Evolutionary conservation across 768 basidiomycete genomes (phyloP), one percentile per base, ranked within the genome.

Genomic region (Phylloporus scabripes): DNA sequence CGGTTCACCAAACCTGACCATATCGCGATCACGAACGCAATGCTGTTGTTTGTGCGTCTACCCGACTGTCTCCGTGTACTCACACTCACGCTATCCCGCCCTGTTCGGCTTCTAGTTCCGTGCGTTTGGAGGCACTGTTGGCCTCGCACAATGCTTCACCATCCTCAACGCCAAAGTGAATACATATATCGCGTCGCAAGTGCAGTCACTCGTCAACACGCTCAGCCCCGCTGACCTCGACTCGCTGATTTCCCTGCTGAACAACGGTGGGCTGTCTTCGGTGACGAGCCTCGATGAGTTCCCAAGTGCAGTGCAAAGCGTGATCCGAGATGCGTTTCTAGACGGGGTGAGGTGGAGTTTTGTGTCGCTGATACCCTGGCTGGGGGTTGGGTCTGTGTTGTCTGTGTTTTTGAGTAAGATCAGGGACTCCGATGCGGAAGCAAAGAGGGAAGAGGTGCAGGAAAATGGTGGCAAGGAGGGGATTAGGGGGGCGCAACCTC

Each of bases 131-230:
- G 78, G 78, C 8, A 78, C 76, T 0, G 58, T 77, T 33, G 77
- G 79, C 20, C 71, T 80, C 33, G 76, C 79, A 0, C 79, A 80
- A 53, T 78, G 77, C 45, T 69, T 71, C 36, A 73, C 79, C 7
- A 64, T 80, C 18, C 68, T 79, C 46, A 70, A 70, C 52, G 61
- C 68, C 29, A 75, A 70, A 60, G 76, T 75, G 24, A 60, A 61
- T 24, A 23, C 58, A 18, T 66, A 66, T 45, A 61, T 80, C 51
- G 24, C 18, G 2, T 17, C 46, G 4, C 56, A 53, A 15, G 37
- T 54, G 20, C 56, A 52, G 11, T 52, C 68, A 21, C 36, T 28
- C 5, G 62, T 64, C 14, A 69, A 64, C 17, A 44, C 58, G 10
- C 47, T 77, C 43, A 60, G 67, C 1, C 31, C 54, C 8, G 42